These are phyloP conservation scores for Podospora pseudoanserina DNA, from an alignment of 495 filamentous ascomycete species.

Conservation along the genomic window DNA sequence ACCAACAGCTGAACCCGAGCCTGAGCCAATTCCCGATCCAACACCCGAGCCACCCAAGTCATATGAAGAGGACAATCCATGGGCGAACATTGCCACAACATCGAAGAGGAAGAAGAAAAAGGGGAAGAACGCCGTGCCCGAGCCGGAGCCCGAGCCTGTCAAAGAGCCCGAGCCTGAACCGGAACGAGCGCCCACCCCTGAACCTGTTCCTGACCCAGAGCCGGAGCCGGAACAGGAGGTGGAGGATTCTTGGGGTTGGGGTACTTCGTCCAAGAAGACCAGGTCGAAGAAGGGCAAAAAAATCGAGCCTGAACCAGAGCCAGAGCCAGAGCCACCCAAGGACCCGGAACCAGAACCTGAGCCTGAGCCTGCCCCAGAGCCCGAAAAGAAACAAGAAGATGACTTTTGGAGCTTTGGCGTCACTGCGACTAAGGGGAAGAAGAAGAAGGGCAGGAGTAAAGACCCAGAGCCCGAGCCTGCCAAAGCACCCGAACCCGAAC, in stretches of 20 bases:
- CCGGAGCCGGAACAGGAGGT: conserved; percentile 12
- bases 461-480: conserved; percentile 18
- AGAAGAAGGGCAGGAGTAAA: conserved; percentile 25
- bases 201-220: conserved; percentile 14
- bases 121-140: conserved; percentile 8
- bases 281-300: conserved; percentile 10
- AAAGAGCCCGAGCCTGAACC: conserved; percentile 18
- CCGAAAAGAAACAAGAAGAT: conserved; percentile 14
- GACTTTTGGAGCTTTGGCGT: conserved; percentile 15
- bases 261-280: neutral
- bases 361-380: conserved; percentile 22
- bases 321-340: conserved; percentile 5
- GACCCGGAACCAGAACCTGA: conserved; percentile 28
- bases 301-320: conserved; percentile 13
- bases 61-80: conserved; percentile 22
- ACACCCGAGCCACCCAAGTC: conserved; percentile 20
- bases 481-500: conserved; percentile 9
- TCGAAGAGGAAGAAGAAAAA: conserved; percentile 37
- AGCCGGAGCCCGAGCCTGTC: conserved; percentile 16
- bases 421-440: conserved; percentile 23
- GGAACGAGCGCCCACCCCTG: conserved; percentile 14
- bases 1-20: conserved; percentile 24
- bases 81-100: conserved; percentile 27
- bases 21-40: conserved; percentile 25
- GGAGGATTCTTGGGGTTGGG: conserved; percentile 7